Conservation (phyloP, 2,329 filamentous ascomycete species). For the Colletotrichum sp. region DNA sequence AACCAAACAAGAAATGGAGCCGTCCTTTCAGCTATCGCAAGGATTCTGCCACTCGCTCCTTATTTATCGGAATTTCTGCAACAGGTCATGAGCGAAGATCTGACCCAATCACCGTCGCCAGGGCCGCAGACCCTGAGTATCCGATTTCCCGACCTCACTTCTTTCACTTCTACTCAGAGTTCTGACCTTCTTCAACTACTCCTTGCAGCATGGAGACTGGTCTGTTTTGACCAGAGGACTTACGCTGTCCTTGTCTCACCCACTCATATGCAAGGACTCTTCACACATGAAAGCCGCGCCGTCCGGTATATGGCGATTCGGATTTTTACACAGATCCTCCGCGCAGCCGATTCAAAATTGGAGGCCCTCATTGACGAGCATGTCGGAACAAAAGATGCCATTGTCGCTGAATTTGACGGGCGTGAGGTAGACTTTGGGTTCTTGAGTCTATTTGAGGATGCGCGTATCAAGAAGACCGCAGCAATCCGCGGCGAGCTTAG, state of each 20-base stretch:
- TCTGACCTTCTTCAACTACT: constrained; percentile 48
- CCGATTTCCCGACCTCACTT: constrained; percentile 12
- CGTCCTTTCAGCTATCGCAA: constrained; percentile 75
- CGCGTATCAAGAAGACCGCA: constrained; percentile 52
- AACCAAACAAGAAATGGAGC: constrained; percentile 40
- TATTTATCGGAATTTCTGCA: constrained; percentile 78
- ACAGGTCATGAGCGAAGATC: constrained; percentile 36
- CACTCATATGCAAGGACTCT: constrained; percentile 70
- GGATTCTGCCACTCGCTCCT: constrained; percentile 81
- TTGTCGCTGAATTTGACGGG: constrained; percentile 79
- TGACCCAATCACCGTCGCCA: neutral
- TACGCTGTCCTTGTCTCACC: constrained; percentile 72
- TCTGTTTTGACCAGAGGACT: constrained; percentile 74
- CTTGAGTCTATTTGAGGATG: constrained; percentile 62
- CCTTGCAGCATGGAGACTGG: constrained; percentile 77
- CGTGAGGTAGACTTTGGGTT: constrained; percentile 80
- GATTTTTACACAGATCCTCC: constrained; percentile 79
- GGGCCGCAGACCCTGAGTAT: constrained; percentile 10
- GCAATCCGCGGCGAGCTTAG: constrained; percentile 44
- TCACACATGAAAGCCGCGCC: constrained; percentile 61
- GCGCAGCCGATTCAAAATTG: constrained; percentile 79
- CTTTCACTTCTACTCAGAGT: neutral
- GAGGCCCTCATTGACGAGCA: constrained; percentile 73
- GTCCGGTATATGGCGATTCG: constrained; percentile 84
- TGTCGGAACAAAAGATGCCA: constrained; percentile 62